Percentiles rank a stretch among this genome's conserved stretches.
Conservation (phyloP, 306 rosid species). For the Rosa persica region DNA sequence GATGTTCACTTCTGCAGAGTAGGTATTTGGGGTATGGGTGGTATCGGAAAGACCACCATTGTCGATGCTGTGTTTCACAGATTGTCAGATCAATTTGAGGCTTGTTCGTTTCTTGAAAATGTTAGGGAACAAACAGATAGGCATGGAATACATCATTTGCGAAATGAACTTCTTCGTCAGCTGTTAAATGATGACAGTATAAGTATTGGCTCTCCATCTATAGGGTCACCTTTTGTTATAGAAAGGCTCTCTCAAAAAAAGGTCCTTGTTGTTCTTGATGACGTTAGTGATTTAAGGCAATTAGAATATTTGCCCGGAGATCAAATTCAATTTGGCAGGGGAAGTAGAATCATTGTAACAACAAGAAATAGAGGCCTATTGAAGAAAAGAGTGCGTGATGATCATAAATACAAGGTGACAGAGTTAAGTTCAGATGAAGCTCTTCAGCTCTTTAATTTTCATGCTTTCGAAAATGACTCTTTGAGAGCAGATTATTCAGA, state of each 20-base stretch:
- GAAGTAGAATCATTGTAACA: neutral
- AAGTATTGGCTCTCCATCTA: neutral
- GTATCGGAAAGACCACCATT: neutral
- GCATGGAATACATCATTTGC: neutral
- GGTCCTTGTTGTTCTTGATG: slow-evolving; percentile 8
- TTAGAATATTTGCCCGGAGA: neutral
- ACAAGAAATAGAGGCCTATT: neutral
- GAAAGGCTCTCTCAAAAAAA: neutral
- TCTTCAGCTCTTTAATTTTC: slow-evolving; percentile 3
- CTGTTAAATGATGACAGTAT: neutral
- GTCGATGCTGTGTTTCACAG: neutral
- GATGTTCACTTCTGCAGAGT: neutral
- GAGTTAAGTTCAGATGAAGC: neutral
- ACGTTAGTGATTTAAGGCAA: neutral
- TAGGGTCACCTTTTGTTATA: neutral
- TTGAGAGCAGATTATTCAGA: neutral
- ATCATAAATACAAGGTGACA: slow-evolving; percentile 6
- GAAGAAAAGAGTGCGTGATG: neutral
- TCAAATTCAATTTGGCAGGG: neutral
- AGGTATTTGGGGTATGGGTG: slow-evolving; percentile 12
- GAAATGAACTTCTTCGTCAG: neutral
- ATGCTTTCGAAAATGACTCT: slow-evolving; percentile 2
- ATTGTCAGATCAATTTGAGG: neutral
- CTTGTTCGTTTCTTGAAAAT: neutral
- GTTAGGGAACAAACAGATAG: neutral